Evolutionary conservation across 345 rosid species (phyloP).

Genomic region (Crucihimalaya himalaica): DNA sequence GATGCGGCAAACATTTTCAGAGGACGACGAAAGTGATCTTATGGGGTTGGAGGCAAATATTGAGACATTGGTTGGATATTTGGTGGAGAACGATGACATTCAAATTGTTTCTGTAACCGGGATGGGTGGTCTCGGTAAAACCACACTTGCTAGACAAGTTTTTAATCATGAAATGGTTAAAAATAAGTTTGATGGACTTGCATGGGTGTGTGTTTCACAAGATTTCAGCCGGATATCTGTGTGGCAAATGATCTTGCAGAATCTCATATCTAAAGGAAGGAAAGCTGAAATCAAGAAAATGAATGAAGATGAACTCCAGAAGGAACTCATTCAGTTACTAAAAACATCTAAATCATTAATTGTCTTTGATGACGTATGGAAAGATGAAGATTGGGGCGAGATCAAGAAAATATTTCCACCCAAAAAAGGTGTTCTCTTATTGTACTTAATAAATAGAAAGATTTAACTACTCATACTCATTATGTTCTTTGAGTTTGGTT

Average conservation of each 20-base stretch:
- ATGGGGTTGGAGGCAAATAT: slow-evolving; percentile 47
- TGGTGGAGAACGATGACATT: not conserved
- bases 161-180: slow-evolving; percentile 24
- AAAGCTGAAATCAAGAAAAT: not conserved
- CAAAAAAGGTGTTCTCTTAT: not conserved
- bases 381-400: not conserved
- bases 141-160: slow-evolving; percentile 45
- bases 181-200: slow-evolving; percentile 28
- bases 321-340: not conserved
- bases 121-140: slow-evolving; percentile 64
- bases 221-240: not conserved
- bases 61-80: slow-evolving; percentile 12
- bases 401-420: not conserved
- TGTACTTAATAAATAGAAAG: too few relatives aligned
- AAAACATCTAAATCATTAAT: not conserved
- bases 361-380: not conserved
- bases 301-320: not conserved
- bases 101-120: slow-evolving; percentile 45
- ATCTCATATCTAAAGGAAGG: not conserved
- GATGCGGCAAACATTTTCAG: not conserved
- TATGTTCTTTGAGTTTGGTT: too few relatives aligned
- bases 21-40: slow-evolving; percentile 23
- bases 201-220: slow-evolving; percentile 49
- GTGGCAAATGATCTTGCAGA: not conserved
- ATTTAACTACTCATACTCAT: too few relatives aligned